These are phyloP conservation scores for Pyrenochaeta sp. DNA, from an alignment of 2,329 filamentous ascomycete species.

Conservation along the genomic window DNA sequence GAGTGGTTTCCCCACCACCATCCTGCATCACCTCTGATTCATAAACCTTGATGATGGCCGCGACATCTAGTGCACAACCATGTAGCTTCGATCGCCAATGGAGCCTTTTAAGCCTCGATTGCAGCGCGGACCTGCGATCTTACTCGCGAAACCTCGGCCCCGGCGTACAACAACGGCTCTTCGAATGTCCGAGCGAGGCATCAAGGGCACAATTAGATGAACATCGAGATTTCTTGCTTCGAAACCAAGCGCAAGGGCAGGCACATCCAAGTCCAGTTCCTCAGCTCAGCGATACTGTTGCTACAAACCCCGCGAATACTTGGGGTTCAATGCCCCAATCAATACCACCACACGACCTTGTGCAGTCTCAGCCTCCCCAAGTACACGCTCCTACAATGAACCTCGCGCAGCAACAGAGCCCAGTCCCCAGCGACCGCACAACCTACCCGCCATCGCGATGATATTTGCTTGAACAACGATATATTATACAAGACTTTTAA, in stretches of 20 bases:
- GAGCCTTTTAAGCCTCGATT: constrained; percentile 29
- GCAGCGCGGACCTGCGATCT: constrained; percentile 28
- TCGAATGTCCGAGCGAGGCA: constrained; percentile 28
- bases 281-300: constrained; percentile 13
- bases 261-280: constrained; percentile 16
- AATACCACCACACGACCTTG: not conserved
- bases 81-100: constrained; percentile 21
- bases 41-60: constrained; percentile 3
- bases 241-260: constrained; percentile 11
- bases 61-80: constrained; percentile 6
- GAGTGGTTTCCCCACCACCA: not conserved
- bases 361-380: constrained; percentile 14
- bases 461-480: no score
- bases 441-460: not conserved
- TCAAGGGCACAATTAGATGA: constrained; percentile 28
- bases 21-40: not conserved
- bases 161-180: constrained; percentile 29
- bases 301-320: constrained; percentile 1
- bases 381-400: not conserved
- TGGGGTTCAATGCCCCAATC: not conserved
- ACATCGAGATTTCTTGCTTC: constrained; percentile 26
- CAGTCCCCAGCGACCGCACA: not conserved
- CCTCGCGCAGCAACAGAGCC: not conserved
- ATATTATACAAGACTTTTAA: no score
- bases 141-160: constrained; percentile 33